Base-by-base conservation (phyloP, 2,329 filamentous ascomycete species). In the Colletotrichum sp. region DNA sequence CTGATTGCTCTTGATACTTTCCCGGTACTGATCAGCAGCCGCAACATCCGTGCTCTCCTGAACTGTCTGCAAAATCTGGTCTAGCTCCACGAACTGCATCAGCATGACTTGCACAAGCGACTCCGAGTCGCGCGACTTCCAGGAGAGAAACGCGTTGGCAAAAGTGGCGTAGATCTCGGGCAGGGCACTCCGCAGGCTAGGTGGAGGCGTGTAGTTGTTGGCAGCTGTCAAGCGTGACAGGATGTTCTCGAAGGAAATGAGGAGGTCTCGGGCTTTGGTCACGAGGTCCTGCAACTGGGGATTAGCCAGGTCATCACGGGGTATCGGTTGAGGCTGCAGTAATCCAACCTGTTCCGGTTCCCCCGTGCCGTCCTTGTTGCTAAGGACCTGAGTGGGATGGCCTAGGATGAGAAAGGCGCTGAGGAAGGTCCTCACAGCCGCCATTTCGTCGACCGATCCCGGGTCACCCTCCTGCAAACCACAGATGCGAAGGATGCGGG, bases 31-130 rank as follows among this genome's bases (percentile, higher is more conserved):
- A 22, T 91, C 91, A 1, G 94, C 91, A 4, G 95, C 94, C 19
- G 92, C 91, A 52, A 93, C 92, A 64, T 94, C 92, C 1, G 92
- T 94, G 68, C 93, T 93, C 79, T 95, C 93, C 82, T 95, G 96
- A 82, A 97, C 94, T 4, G 93, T 94, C 81, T 96, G 94, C 88
- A 94, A 94, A 64, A 96, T 96, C 44, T 93, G 93, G 80, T 97
- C 95, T 3, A 97, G 90, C 81, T 96, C 94, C 22, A 96, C 94
- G 83, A 96, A 96, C 78, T 95, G 94, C 80, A 95, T 90, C n/a
- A 96, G 89, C 94, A 97, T 96, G 71, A 95, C 93, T 80, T 96
- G 94, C 68, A 96, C 92, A 6, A 97, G 87, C 0, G 94, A 93
- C 70, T 93, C 93, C 0, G 94, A 95, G 82, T 96, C 95, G 68